Base-by-base conservation (phyloP, 441 rosid species). In the Isatis lusitanica region DNA sequence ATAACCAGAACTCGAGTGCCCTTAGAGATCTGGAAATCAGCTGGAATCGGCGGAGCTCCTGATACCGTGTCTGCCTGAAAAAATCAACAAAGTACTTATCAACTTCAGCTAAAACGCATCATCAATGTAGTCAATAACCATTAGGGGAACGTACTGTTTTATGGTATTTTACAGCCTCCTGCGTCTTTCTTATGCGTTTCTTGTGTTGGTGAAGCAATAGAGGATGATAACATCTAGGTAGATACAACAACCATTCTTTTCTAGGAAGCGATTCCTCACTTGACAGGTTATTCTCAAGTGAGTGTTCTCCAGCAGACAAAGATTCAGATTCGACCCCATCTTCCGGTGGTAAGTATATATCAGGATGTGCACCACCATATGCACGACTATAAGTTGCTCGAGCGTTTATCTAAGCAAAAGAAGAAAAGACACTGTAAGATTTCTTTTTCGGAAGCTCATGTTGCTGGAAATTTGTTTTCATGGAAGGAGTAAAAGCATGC, bases 211-310 rank as follows among this genome's bases (percentile, higher is more conserved):
- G 86, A 76, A 94, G 90, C 70, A 94, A 76, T 62, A 94, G 76
- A 76, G 99, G 98, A 84, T 92, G 98, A 79, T 86, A 82, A 79
- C 96, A 90, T 78, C 86, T 85, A 59, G 91, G 94, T 75, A 94
- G 85, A 86, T 85, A 89, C 75, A 94, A 51, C 50, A 78, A 75
- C 99, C 96, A 92, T 64, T 89, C 93, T 78, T 77, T 79, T 69
- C 64, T 78, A 52, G 79, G 43, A 47, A 68, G 38, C 7, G 86
- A 72, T 30, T 75, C 82, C 64, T 76, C 71, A 42, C 51, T 56
- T 0, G 74, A 73, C 57, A 74, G 51, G 59, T 79, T 75, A 21
- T 71, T 79, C 73, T 55, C 80, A 59, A 70, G 47, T 71, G 78
- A 51, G 56, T 57, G 21, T 68, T 85, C 65, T 74, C 68, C 80